A percentile compares a stretch with the other conserved stretches of the same genome.
Evolutionary conservation across 2,329 filamentous ascomycete species (phyloP).

Genomic region (Mycocentrospora acerina): DNA sequence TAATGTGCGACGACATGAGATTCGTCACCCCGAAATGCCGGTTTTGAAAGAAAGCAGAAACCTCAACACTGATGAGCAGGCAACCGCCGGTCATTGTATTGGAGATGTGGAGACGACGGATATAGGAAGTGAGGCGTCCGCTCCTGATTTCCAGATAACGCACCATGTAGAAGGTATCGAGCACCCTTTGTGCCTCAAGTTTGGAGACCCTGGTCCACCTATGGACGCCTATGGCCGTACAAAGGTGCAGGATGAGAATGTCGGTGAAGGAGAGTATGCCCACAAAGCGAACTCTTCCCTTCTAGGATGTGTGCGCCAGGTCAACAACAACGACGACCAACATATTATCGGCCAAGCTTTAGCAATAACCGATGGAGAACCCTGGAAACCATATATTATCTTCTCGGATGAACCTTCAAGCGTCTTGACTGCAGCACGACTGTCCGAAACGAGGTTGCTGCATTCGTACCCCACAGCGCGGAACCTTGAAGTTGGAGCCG

Average conservation of each 20-base stretch:
- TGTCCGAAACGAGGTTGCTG: conserved; percentile 14
- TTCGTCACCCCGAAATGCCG: too few species aligned
- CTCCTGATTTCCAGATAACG: conserved; percentile 16
- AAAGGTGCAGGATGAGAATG: conserved; percentile 7
- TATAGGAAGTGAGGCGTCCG: conserved; percentile 4
- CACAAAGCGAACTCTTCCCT: conserved; percentile 13
- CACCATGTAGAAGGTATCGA: conserved; percentile 15
- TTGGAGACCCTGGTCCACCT: conserved; percentile 11
- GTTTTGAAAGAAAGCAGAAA: too few species aligned
- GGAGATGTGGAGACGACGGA: too few species aligned
- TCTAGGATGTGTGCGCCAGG: conserved; percentile 9
- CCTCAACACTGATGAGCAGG: too few species aligned
- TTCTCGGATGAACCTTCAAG: conserved; percentile 23
- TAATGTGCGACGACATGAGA: neutral
- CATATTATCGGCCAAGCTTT: conserved; percentile 4
- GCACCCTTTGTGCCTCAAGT: conserved; percentile 22
- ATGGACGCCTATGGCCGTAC: conserved; percentile 3
- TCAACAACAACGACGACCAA: conserved; percentile 6
- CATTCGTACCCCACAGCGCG: conserved; percentile 14
- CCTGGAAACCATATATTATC: conserved; percentile 29
- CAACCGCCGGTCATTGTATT: too few species aligned
- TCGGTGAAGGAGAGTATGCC: conserved; percentile 15
- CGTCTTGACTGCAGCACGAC: conserved; percentile 11
- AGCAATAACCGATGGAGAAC: conserved; percentile 28
- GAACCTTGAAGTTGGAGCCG: conserved; percentile 11